phyloP scores from a whole-genome alignment of 2,329 filamentous ascomycete genomes.

The Microdochium trichocladiopsis region DNA sequence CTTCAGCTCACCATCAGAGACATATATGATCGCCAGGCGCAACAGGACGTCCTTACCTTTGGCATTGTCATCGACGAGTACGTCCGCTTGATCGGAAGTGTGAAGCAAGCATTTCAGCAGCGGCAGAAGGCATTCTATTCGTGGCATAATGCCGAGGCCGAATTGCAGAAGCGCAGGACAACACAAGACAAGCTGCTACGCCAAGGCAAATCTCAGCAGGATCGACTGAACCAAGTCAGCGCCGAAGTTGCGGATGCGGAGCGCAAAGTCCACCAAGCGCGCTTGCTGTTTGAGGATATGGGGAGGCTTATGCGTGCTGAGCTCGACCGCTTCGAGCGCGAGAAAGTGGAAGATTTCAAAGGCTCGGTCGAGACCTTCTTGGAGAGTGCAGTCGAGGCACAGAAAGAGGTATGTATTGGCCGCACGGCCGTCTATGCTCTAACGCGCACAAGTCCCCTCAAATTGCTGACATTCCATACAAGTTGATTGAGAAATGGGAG shows the following conservation, averaged over 20 bases:
- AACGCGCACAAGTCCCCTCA: background rate
- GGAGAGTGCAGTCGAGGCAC: constrained; percentile 93
- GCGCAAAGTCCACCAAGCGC: constrained; percentile 82
- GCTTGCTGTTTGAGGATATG: constrained; percentile 95
- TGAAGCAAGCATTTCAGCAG: constrained; percentile 88
- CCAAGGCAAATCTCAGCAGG: constrained; percentile 93
- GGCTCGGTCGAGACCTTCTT: constrained; percentile 95
- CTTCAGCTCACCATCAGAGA: constrained; percentile 91
- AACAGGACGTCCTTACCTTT: constrained; percentile 92
- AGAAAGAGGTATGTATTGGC: constrained; percentile 86
- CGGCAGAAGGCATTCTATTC: constrained; percentile 93
- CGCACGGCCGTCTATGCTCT: too few species aligned
- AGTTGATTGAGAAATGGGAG: constrained; percentile 87
- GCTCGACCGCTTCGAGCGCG: constrained; percentile 86
- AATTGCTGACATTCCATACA: constrained; percentile 15
- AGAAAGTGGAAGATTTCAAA: constrained; percentile 99
- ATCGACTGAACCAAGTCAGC: constrained; percentile 83
- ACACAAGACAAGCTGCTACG: constrained; percentile 91
- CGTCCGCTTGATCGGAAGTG: constrained; percentile 87
- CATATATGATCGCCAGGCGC: constrained; percentile 91
- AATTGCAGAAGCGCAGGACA: constrained; percentile 81
- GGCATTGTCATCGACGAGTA: constrained; percentile 98
- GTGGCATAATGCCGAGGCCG: constrained; percentile 87
- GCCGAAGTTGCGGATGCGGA: constrained; percentile 95
- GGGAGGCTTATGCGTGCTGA: constrained; percentile 85